A percentile compares a stretch with the other conserved stretches of the same genome.
Evolutionary conservation across 306 rosid species (phyloP).

Genomic region (Ochetophila trinervis): DNA sequence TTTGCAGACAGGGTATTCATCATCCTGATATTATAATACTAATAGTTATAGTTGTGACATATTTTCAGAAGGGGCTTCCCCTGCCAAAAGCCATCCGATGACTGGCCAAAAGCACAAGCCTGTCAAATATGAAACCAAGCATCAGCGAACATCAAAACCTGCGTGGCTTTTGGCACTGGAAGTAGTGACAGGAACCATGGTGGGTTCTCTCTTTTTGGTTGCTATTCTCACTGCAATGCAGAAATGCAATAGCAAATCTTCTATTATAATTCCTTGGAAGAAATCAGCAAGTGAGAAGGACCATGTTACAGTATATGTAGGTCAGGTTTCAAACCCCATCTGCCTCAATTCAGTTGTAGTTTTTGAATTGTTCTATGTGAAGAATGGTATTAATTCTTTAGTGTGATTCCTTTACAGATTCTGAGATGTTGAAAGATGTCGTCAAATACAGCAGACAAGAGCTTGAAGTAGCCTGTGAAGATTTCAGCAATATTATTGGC

Average conservation of each 20-base stretch:
- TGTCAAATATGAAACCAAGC: slow-evolving; percentile 36
- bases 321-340: slow-evolving; percentile 36
- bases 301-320: slow-evolving; percentile 53
- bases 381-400: slow-evolving; percentile 14
- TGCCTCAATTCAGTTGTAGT: slow-evolving; percentile 12
- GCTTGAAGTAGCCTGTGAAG: slow-evolving; percentile 98
- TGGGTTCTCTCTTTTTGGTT: slow-evolving; percentile 61
- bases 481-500: slow-evolving; percentile 96
- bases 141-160: slow-evolving; percentile 61
- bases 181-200: slow-evolving; percentile 72
- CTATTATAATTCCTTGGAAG: slow-evolving; percentile 90
- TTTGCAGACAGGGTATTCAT: too few species aligned
- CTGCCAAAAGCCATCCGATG: slow-evolving; percentile 54
- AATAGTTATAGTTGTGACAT: slow-evolving; percentile 15
- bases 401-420: slow-evolving; percentile 48
- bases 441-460: slow-evolving; percentile 78
- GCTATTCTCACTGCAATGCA: slow-evolving; percentile 61
- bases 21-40: background rate
- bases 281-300: slow-evolving; percentile 80
- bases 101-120: slow-evolving; percentile 34
- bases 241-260: slow-evolving; percentile 65
- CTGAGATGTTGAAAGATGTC: slow-evolving; percentile 76
- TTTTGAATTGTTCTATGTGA: slow-evolving; percentile 19
- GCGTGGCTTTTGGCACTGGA: slow-evolving; percentile 85
- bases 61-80: slow-evolving; percentile 53